Percentiles rank a stretch among this genome's conserved stretches.
Evolutionary conservation across 345 rosid genomes (phyloP).

Genomic region (Salix koriyanagi): DNA sequence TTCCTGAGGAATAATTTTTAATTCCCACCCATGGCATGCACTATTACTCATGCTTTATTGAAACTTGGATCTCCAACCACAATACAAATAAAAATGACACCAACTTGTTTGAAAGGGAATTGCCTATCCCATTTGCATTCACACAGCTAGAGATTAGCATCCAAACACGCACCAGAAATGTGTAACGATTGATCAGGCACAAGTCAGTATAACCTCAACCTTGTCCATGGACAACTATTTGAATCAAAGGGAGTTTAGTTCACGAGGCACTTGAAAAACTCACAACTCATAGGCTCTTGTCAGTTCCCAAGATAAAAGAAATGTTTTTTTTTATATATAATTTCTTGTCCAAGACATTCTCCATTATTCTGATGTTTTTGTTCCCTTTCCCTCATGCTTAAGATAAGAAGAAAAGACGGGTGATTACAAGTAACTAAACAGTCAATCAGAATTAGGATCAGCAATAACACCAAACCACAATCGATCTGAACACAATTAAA

Average conservation of each 20-base stretch:
- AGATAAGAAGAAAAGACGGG: too few species aligned
- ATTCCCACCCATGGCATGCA: conserved; percentile 22
- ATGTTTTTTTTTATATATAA: too few species aligned
- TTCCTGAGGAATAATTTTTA: conserved; percentile 4
- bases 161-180: neutral
- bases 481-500: too few species aligned
- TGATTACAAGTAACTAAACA: neutral
- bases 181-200: neutral
- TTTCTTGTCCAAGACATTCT: neutral
- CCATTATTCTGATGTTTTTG: neutral
- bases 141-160: neutral
- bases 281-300: neutral
- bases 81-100: conserved; percentile 1
- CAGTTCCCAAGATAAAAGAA: neutral
- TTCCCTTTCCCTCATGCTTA: neutral
- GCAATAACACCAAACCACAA: neutral
- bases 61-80: conserved; percentile 19
- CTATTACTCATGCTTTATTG: conserved; percentile 23
- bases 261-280: neutral
- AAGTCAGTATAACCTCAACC: conserved; percentile 2
- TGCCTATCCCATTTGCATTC: conserved; percentile 5
- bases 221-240: neutral
- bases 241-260: neutral
- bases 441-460: neutral
- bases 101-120: conserved; percentile 12